These are phyloP conservation scores for Citrus inodora DNA, from an alignment of 345 rosid species.

Conservation along the genomic window DNA sequence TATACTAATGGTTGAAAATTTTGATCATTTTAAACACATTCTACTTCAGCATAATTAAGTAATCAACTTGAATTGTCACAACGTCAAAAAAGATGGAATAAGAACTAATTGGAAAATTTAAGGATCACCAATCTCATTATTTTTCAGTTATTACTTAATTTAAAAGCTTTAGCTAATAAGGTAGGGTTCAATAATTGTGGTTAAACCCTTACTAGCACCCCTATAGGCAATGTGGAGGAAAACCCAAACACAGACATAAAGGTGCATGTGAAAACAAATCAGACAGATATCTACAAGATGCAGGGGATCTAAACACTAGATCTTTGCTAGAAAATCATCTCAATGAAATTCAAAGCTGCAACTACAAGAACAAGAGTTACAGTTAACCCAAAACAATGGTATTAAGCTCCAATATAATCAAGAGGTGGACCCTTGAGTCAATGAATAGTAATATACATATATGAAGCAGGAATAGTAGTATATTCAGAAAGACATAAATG, in stretches of 20 bases:
- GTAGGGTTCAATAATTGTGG: background rate
- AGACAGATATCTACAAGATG: background rate
- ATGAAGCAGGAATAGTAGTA: background rate
- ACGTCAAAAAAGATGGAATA: background rate
- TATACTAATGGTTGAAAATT: background rate
- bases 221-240: background rate
- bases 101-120: background rate
- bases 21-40: background rate
- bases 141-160: background rate
- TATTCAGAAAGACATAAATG: background rate
- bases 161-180: background rate
- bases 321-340: background rate
- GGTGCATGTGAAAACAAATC: background rate
- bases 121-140: constrained; percentile 16
- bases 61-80: background rate
- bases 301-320: background rate
- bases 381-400: background rate
- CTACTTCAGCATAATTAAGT: background rate
- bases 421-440: background rate
- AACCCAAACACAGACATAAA: background rate
- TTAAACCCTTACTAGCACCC: background rate
- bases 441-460: background rate
- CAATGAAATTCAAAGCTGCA: background rate
- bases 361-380: background rate
- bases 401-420: background rate